Conservation (phyloP, 2,329 filamentous ascomycete genomes). For the Aspergillus sp. region DNA sequence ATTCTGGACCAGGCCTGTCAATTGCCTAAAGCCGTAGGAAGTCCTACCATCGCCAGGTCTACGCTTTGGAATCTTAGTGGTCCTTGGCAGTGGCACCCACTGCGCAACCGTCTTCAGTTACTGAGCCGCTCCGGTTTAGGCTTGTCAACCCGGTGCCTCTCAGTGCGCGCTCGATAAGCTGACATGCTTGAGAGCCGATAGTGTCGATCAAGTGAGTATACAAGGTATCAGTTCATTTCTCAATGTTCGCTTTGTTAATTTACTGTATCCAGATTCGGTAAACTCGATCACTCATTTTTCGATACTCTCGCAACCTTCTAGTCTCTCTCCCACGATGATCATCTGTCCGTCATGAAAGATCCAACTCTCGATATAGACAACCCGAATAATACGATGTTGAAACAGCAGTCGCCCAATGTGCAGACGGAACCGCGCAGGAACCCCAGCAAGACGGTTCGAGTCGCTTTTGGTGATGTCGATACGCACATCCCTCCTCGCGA, state of each 20-base stretch:
- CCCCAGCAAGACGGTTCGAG: conserved; percentile 28
- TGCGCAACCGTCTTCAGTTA: not conserved
- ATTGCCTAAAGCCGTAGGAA: not conserved
- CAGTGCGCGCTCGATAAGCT: conserved; percentile 13
- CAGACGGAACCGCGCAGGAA: conserved; percentile 27
- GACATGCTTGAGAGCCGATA: not conserved
- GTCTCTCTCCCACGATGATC: conserved; percentile 24
- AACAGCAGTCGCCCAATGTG: conserved; percentile 21
- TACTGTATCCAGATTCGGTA: not conserved
- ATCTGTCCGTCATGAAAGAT: conserved; percentile 30
- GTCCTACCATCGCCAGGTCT: not conserved
- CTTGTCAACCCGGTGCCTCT: conserved; percentile 9
- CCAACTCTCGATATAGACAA: conserved; percentile 31
- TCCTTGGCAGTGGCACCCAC: conserved; percentile 3
- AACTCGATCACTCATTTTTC: conserved; percentile 7
- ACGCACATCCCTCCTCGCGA: conserved; percentile 31
- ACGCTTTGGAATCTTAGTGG: not conserved
- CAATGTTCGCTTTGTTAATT: not conserved
- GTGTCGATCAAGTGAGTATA: not conserved
- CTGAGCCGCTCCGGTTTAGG: conserved; percentile 9
- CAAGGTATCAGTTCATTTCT: not conserved
- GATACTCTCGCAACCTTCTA: conserved; percentile 3
- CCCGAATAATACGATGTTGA: conserved; percentile 21
- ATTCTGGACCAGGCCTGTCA: not conserved
- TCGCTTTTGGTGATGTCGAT: conserved; percentile 35